Percentiles rank a stretch among this genome's conserved stretches.
These are phyloP conservation scores for Globisporangium okanoganense DNA, from an alignment of 352 stramenopile genomes.

Conservation along the genomic window DNA sequence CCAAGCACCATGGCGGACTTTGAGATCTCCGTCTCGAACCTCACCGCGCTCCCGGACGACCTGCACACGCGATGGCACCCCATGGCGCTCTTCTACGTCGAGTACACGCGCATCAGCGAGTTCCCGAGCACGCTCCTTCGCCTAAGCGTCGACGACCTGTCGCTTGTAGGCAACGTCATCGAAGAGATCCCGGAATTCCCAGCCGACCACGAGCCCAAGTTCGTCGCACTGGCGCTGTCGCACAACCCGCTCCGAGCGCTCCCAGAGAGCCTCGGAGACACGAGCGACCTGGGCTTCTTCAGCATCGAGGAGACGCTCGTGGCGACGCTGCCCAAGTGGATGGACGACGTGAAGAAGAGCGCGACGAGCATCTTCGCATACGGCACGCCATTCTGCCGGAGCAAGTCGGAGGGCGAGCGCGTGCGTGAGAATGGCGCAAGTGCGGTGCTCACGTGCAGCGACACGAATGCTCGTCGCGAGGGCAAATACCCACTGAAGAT, in stretches of 20 bases:
- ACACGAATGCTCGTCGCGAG: conserved; percentile 9
- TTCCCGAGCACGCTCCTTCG: conserved; percentile 1
- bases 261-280: conserved; percentile 19
- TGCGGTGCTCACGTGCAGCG: conserved; percentile 19
- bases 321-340: conserved; percentile 23
- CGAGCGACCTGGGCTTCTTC: conserved; percentile 27
- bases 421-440: neutral
- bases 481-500: conserved; percentile 17
- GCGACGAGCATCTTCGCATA: conserved; percentile 25
- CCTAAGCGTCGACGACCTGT: conserved; percentile 27
- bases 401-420: conserved; percentile 7
- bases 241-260: conserved; percentile 23
- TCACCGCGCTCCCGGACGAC: conserved; percentile 18
- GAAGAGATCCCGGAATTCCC: conserved; percentile 22
- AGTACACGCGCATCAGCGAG: conserved; percentile 13
- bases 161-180: conserved; percentile 30
- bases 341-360: conserved; percentile 14
- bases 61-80: conserved; percentile 21
- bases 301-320: conserved; percentile 31
- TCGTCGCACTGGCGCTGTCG: conserved; percentile 24
- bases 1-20: conserved; percentile 33
- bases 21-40: conserved; percentile 26
- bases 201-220: conserved; percentile 1
- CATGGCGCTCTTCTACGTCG: conserved; percentile 22
- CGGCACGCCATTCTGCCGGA: conserved; percentile 26